Evolutionary conservation across 305 asterid species (phyloP).

Genomic region (Fraxinus paxiana): DNA sequence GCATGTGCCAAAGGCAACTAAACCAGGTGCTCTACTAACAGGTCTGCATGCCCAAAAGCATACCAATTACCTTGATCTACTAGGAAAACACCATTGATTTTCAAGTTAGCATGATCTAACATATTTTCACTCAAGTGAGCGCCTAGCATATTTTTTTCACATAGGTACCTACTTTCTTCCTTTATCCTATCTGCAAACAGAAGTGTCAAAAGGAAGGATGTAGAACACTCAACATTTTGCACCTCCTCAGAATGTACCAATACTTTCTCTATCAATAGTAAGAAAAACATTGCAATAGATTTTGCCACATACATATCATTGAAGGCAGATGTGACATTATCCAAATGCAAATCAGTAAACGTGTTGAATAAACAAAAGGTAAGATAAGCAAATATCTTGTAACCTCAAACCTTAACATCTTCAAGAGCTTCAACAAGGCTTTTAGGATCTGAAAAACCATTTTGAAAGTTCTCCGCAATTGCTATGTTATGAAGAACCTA

Average conservation of each 20-base stretch:
- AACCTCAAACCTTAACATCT: slow-evolving; percentile 61
- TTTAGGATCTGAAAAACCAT: slow-evolving; percentile 69
- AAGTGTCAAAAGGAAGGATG: background rate
- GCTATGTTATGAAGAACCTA: slow-evolving; percentile 74
- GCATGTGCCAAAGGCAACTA: background rate
- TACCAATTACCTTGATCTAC: background rate
- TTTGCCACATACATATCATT: background rate
- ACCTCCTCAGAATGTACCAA: background rate
- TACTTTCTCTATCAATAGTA: background rate
- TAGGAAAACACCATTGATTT: background rate
- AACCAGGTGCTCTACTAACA: background rate
- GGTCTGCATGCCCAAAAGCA: background rate
- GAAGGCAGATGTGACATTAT: background rate
- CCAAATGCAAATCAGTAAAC: background rate
- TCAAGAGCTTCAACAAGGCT: slow-evolving; percentile 63
- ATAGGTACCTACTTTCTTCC: background rate
- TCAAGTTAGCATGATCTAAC: background rate
- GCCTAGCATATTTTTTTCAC: background rate
- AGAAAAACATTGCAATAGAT: background rate
- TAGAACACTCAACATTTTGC: background rate
- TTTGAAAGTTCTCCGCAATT: slow-evolving; percentile 59
- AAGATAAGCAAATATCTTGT: background rate
- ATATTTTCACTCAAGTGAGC: background rate
- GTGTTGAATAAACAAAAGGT: background rate
- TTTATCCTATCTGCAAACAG: background rate